Evolutionary conservation across 768 basidiomycete species (phyloP).

Genomic region (Boletus subcaerulescens): DNA sequence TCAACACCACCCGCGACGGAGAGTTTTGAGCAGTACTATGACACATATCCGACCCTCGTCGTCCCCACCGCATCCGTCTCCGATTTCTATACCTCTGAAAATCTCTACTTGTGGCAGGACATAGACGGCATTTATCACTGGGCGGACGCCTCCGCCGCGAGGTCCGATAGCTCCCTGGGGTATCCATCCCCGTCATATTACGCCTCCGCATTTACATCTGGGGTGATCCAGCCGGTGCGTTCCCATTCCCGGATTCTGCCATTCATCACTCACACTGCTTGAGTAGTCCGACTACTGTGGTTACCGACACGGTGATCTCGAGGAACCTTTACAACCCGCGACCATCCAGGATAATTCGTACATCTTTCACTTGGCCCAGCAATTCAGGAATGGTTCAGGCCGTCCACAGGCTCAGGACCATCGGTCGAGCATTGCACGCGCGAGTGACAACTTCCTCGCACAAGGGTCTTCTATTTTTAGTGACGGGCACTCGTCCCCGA

Average conservation of each 20-base stretch:
- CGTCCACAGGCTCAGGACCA: constrained; percentile 30
- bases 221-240: constrained; percentile 18
- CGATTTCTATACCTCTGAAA: constrained; percentile 28
- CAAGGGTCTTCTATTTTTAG: constrained; percentile 32
- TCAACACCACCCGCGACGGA: constrained; percentile 8
- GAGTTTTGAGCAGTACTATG: constrained; percentile 23
- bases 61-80: constrained; percentile 9
- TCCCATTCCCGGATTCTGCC: not conserved
- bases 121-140: constrained; percentile 26
- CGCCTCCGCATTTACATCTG: constrained; percentile 15
- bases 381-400: constrained; percentile 14
- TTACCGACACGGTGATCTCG: constrained; percentile 18
- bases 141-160: constrained; percentile 23
- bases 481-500: constrained; percentile 19
- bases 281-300: constrained; percentile 16
- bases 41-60: constrained; percentile 17
- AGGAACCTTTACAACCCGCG: constrained; percentile 6
- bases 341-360: constrained; percentile 19
- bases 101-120: constrained; percentile 29
- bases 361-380: constrained; percentile 23
- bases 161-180: constrained; percentile 24
- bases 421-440: constrained; percentile 31
- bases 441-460: constrained; percentile 32
- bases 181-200: constrained; percentile 17
- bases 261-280: constrained; percentile 2